A percentile compares a stretch with the other conserved stretches of the same genome.
Evolutionary conservation across 306 rosid species (phyloP).

Genomic region (Cucurbita maxima): DNA sequence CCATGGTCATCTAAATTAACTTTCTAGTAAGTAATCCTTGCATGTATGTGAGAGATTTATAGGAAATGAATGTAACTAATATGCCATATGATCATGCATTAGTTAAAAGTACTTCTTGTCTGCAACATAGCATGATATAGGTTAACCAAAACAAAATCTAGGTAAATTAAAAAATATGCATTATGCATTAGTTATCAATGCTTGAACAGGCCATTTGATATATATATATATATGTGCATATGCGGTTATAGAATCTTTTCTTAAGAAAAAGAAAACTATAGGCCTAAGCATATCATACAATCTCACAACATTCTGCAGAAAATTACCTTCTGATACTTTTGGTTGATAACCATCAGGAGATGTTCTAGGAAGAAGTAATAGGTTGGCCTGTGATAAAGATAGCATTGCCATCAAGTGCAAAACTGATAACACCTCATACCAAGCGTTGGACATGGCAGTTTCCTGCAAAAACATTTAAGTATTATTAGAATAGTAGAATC

Average conservation of each 20-base stretch:
- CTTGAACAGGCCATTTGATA: no score
- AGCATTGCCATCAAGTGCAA: slow-evolving; percentile 90
- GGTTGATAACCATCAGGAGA: slow-evolving; percentile 74
- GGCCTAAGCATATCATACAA: background rate
- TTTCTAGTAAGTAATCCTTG: background rate
- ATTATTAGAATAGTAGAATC: slow-evolving; percentile 7
- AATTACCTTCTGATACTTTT: slow-evolving; percentile 73
- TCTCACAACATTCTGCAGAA: background rate
- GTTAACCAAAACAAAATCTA: background rate
- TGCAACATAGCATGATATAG: background rate
- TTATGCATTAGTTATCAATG: background rate
- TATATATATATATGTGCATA: no score
- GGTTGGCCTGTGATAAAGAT: slow-evolving; percentile 69
- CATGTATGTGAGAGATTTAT: background rate
- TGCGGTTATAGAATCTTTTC: background rate
- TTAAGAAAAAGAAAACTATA: background rate
- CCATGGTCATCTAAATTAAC: background rate
- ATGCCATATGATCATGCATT: background rate
- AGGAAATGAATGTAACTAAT: background rate
- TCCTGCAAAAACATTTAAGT: slow-evolving; percentile 45
- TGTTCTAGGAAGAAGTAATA: slow-evolving; percentile 91
- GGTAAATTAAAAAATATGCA: background rate
- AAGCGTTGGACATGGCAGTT: slow-evolving; percentile 67
- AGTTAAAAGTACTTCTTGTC: background rate
- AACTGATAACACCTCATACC: slow-evolving; percentile 96